Conservation (phyloP, 352 stramenopile genomes). For the Discostella stelligera region DNA sequence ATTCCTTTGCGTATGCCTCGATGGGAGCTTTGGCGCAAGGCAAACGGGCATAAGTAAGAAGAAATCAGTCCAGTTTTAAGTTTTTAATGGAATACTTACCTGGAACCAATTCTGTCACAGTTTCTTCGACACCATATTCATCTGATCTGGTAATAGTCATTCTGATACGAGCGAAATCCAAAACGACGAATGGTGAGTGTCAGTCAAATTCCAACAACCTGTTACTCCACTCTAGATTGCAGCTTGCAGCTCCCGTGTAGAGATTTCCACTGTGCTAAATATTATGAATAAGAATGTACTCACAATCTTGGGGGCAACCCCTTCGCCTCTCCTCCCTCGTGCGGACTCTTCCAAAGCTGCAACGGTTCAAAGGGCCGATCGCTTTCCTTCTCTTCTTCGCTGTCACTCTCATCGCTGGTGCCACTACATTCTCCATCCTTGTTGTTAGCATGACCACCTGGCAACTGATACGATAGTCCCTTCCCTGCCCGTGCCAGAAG, state of each 20-base stretch:
- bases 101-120: conserved; percentile 50
- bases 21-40: conserved; percentile 23
- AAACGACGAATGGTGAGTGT: conserved; percentile 12
- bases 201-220: neutral
- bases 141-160: conserved; percentile 61
- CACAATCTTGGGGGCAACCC: conserved; percentile 68
- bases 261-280: too few relatives aligned
- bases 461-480: conserved; percentile 57
- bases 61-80: too few relatives aligned
- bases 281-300: conserved; percentile 41
- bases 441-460: conserved; percentile 20
- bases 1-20: conserved; percentile 59
- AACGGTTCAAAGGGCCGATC: conserved; percentile 76
- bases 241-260: too few relatives aligned
- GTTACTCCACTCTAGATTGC: neutral
- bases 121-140: conserved; percentile 78
- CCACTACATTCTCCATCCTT: conserved; percentile 22
- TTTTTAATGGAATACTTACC: conserved; percentile 14
- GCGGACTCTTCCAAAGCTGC: conserved; percentile 73
- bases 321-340: conserved; percentile 65
- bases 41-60: conserved; percentile 1
- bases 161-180: conserved; percentile 20
- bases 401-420: conserved; percentile 43
- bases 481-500: conserved; percentile 64
- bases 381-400: conserved; percentile 60